These are phyloP conservation scores for Sodiomyces alkalinus DNA, from an alignment of 2,329 filamentous ascomycete species.

Conservation along the genomic window DNA sequence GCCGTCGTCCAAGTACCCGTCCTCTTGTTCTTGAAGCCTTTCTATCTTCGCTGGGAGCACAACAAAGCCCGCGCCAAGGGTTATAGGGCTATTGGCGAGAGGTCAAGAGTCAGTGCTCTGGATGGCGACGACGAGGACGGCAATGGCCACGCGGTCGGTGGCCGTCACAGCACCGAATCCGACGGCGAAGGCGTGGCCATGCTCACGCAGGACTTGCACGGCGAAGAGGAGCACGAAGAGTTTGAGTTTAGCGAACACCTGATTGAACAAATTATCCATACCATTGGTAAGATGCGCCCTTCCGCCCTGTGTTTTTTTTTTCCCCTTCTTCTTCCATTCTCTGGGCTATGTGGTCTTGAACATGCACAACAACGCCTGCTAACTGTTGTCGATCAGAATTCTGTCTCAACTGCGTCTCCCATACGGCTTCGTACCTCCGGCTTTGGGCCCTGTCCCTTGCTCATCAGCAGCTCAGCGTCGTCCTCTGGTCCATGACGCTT, in stretches of 20 bases:
- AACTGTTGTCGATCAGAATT: conserved; percentile 55
- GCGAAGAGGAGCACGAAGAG: conserved; percentile 75
- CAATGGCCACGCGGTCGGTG: conserved; percentile 50
- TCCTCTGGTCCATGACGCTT: conserved; percentile 94
- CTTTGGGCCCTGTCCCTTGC: conserved; percentile 95
- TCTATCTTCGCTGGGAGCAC: conserved; percentile 88
- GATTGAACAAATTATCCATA: conserved; percentile 99
- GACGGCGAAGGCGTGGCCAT: conserved; percentile 75
- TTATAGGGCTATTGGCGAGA: conserved; percentile 88
- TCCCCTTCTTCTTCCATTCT: background rate
- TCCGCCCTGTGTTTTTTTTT: too few species aligned
- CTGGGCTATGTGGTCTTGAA: background rate
- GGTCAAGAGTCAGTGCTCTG: conserved; percentile 71
- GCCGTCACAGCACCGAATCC: conserved; percentile 32
- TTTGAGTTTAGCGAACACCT: conserved; percentile 96
- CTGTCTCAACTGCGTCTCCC: conserved; percentile 96
- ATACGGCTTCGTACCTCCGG: conserved; percentile 96
- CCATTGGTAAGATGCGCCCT: conserved; percentile 73
- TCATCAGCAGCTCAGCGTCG: conserved; percentile 91
- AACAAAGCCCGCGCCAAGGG: conserved; percentile 77
- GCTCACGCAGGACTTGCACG: conserved; percentile 69
- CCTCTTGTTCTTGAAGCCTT: conserved; percentile 85
- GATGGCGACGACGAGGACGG: conserved; percentile 65
- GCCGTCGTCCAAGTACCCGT: conserved; percentile 80
- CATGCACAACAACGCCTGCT: conserved; percentile 10